A percentile compares a stretch with the other conserved stretches of the same genome.
Evolutionary conservation across 371 early-diverging fungal species (phyloP).

Genomic region (Mycotypha africana): DNA sequence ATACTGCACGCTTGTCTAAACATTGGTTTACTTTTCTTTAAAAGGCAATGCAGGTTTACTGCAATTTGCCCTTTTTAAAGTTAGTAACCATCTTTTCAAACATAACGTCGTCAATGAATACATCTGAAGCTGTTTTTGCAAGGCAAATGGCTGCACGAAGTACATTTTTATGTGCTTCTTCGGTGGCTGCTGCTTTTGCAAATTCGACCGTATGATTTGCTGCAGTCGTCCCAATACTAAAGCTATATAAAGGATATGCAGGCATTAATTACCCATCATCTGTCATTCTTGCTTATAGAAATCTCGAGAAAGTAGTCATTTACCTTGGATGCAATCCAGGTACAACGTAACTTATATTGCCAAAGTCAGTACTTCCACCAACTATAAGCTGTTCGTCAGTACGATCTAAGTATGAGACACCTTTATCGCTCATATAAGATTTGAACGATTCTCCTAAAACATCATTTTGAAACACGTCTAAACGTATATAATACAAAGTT

Average conservation of each 20-base stretch:
- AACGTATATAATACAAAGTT: no score
- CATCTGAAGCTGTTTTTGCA: slow-evolving; percentile 31
- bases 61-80: slow-evolving; percentile 32
- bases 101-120: slow-evolving; percentile 21
- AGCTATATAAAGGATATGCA: slow-evolving; percentile 17
- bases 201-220: slow-evolving; percentile 46
- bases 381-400: slow-evolving; percentile 29
- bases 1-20: no score
- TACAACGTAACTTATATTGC: slow-evolving; percentile 52
- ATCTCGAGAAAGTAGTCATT: no score
- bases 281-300: no score
- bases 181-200: slow-evolving; percentile 50
- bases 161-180: slow-evolving; percentile 56
- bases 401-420: slow-evolving; percentile 29
- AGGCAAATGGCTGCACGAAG: slow-evolving; percentile 44
- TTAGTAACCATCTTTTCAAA: slow-evolving; percentile 22
- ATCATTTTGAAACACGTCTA: slow-evolving; percentile 52
- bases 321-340: slow-evolving; percentile 20
- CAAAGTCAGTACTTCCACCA: slow-evolving; percentile 69
- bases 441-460: slow-evolving; percentile 49
- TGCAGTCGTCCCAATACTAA: slow-evolving; percentile 12
- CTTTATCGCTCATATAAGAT: slow-evolving; percentile 44
- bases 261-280: no score
- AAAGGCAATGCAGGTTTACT: no score
- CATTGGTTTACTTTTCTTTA: no score